Base-by-base conservation (phyloP, 2,329 filamentous ascomycete genomes). In the Stagonosporopsis tanaceti region DNA sequence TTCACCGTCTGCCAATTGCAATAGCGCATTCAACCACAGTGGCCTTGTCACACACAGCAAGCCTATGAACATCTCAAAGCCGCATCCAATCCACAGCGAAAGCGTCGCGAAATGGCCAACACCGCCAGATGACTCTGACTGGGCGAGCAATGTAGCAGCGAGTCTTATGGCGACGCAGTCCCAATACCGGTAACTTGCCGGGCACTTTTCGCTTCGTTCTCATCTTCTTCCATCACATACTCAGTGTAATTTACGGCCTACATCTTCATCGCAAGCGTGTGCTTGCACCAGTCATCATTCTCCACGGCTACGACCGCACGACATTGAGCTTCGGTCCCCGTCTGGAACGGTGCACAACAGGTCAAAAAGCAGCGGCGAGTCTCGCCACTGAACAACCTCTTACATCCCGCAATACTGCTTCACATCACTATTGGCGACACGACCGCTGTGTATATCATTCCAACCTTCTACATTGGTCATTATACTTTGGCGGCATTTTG, bases 71-170 rank as follows among this genome's bases (percentile, higher is more conserved):
- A 87, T 91, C 52, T 82, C 83, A 69, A 74, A 75, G 53, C 58
- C 63, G 28, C 69, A 59, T 20, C 47, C 58, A 59, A 76, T 84
- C 63, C 78, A 82, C 52, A 72, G 79, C 53, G 79, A 81, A 22
- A 78, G 73, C 32, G 73, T 82, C 52, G 83, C 87, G 37, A 95
- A 97, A 78, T 97, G 93, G 90, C 94, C 93, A 3, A 98, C 95
- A 15, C 95, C 95, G 22, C 94, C 95, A 3, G 97, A 97, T 67
- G 93, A 96, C 62, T 93, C 89, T 61, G 93, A 97, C 74, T 98
- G 93, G 94, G 92, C 90, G 17, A 87, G 90, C 8, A 89, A 91
- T 39, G 90, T 92, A 28, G 87, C 92, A 11, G 90, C 91, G 6
- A 93, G 90, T 77, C 93, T 77, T 20, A 68, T 76, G 60, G 72